Evolutionary conservation across 129 eudicot genomes (phyloP).

Genomic region (carrot (Daucus carota)): DNA sequence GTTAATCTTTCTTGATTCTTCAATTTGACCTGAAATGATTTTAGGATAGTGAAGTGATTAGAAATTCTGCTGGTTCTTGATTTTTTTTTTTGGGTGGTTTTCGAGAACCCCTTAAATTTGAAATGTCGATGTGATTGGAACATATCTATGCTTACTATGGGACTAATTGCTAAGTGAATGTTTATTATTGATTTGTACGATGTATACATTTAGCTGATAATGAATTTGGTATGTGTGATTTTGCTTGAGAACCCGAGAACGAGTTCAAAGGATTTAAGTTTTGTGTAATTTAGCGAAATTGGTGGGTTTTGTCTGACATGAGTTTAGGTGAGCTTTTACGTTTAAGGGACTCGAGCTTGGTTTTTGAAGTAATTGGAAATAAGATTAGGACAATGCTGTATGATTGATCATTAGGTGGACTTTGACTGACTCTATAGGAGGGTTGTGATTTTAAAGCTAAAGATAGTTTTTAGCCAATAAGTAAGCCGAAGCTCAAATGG

Average conservation of each 20-base stretch:
- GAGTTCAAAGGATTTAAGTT: neutral
- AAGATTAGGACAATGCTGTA: neutral
- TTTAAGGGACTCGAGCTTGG: neutral
- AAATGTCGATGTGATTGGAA: neutral
- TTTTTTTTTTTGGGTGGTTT: neutral
- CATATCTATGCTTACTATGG: neutral
- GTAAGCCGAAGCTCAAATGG: neutral
- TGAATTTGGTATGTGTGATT: neutral
- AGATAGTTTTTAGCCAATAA: neutral
- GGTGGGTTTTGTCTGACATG: neutral
- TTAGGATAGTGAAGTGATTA: neutral
- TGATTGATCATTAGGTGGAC: neutral
- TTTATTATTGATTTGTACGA: neutral
- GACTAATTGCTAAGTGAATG: neutral
- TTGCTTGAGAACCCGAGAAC: neutral
- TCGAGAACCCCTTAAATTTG: neutral
- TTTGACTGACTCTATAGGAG: neutral
- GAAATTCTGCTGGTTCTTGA: neutral
- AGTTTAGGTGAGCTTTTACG: neutral
- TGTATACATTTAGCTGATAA: neutral
- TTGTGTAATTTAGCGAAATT: neutral
- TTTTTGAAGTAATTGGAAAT: neutral
- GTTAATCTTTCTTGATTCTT: neutral
- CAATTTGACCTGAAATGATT: neutral
- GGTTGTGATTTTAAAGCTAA: neutral